These are phyloP conservation scores for Gracilaria caudata DNA, from an alignment of 23 red algal genomes.

Conservation along the genomic window DNA sequence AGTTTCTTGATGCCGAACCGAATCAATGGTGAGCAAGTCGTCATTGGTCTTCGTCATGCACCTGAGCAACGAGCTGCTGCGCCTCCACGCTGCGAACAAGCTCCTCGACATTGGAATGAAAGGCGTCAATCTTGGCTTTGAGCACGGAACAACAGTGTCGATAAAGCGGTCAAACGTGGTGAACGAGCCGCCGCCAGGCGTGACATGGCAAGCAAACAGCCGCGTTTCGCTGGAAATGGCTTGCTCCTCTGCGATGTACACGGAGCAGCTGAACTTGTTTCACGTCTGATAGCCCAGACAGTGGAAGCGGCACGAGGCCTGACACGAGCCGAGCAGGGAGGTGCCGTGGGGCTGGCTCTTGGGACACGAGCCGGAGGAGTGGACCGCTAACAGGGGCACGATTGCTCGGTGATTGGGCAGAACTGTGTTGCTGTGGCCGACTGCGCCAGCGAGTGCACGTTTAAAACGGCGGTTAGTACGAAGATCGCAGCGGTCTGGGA, in stretches of 20 bases:
- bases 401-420: conserved; percentile 10
- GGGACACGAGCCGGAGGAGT: conserved; percentile 33
- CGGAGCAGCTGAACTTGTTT: conserved; percentile 5
- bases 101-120: not conserved
- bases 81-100: not conserved
- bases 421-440: not conserved
- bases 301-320: conserved; percentile 31
- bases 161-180: conserved; percentile 5
- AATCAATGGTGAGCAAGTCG: not conserved
- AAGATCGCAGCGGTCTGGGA: not conserved
- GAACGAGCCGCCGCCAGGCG: conserved; percentile 19
- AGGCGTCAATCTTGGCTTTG: conserved; percentile 27
- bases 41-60: not conserved
- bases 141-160: conserved; percentile 23
- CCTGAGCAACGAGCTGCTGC: not conserved
- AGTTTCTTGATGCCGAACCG: not conserved
- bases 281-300: conserved; percentile 56
- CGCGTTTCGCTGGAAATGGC: conserved; percentile 37
- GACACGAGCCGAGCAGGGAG: conserved; percentile 23
- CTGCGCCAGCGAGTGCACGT: not conserved
- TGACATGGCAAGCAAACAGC: conserved; percentile 27
- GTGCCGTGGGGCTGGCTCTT: conserved; percentile 28
- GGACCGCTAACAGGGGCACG: conserved; percentile 20
- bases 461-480: not conserved
- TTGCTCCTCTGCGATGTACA: conserved; percentile 14